phyloP scores from a whole-genome alignment of 2,329 filamentous ascomycete species.

The Beauveria rudraprayagi region DNA sequence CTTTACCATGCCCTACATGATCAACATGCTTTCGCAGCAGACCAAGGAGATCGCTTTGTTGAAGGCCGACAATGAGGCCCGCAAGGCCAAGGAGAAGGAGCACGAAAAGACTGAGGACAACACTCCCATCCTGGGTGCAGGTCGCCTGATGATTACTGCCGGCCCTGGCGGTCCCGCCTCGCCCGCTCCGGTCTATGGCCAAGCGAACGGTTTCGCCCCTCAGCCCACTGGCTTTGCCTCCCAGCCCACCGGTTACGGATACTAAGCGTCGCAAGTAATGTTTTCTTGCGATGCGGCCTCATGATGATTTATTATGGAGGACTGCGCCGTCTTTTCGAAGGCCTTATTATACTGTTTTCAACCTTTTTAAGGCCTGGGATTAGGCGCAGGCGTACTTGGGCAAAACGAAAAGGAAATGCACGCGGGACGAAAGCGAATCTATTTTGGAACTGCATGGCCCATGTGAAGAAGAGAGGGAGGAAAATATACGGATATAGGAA shows the following conservation, averaged over 20 bases:
- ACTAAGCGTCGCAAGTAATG: constrained; percentile 29
- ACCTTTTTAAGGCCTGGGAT: background rate
- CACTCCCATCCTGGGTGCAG: constrained; percentile 83
- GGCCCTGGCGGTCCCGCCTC: constrained; percentile 58
- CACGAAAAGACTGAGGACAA: constrained; percentile 83
- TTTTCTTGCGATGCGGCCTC: background rate
- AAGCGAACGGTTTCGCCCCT: constrained; percentile 81
- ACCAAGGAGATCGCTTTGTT: constrained; percentile 74
- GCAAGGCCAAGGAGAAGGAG: constrained; percentile 66
- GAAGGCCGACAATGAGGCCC: constrained; percentile 93
- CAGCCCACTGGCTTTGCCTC: constrained; percentile 85
- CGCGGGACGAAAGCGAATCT: constrained; percentile 4
- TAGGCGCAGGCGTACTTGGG: background rate
- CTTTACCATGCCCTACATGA: constrained; percentile 99
- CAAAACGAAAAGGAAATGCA: background rate
- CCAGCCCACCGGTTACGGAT: constrained; percentile 74
- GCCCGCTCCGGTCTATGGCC: constrained; percentile 56
- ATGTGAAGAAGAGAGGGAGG: background rate
- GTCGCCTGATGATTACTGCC: constrained; percentile 90
- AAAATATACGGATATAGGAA: background rate
- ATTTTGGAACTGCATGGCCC: background rate
- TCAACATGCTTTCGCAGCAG: constrained; percentile 92
- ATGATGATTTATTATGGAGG: background rate
- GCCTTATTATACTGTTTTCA: constrained; percentile 3
- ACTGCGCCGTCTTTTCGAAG: background rate